These are phyloP conservation scores for Globisporangium takayamanum DNA, from an alignment of 352 stramenopile species.

Conservation along the genomic window DNA sequence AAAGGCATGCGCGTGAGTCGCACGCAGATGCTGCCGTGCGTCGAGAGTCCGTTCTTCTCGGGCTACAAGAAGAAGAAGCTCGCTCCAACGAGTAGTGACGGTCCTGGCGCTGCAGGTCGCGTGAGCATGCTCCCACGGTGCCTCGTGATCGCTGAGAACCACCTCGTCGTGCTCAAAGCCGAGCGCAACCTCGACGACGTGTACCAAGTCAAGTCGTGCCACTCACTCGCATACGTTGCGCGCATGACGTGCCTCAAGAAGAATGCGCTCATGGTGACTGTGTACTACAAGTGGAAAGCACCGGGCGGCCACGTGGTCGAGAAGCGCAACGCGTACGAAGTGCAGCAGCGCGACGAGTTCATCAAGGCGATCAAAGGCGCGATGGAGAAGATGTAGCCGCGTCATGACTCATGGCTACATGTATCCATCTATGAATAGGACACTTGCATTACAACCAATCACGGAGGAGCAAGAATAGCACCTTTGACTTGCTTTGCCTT, in stretches of 20 bases:
- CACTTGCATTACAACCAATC: no score
- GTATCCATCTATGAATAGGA: no score
- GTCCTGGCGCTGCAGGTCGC: conserved; percentile 2
- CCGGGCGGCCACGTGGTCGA: conserved; percentile 34
- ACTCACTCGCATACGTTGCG: conserved; percentile 59
- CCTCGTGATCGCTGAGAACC: conserved; percentile 62
- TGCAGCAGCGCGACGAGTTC: conserved; percentile 84
- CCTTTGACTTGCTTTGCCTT: no score
- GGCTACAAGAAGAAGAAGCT: conserved; percentile 82
- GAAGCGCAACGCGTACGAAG: conserved; percentile 72
- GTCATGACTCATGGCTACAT: no score
- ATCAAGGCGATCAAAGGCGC: conserved; percentile 77
- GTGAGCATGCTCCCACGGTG: conserved; percentile 49
- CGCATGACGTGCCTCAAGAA: conserved; percentile 88
- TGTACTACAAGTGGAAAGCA: conserved; percentile 83
- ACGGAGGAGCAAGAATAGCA: no score
- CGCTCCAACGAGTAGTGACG: background rate
- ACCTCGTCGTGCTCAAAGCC: conserved; percentile 73
- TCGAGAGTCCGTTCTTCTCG: conserved; percentile 73
- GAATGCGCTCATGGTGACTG: conserved; percentile 80
- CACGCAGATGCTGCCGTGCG: conserved; percentile 59
- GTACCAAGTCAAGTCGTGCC: conserved; percentile 72
- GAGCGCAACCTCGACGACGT: conserved; percentile 68
- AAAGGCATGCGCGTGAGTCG: conserved; percentile 72
- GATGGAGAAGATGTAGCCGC: conserved; percentile 69